A percentile compares a stretch with the other conserved stretches of the same genome.
phyloP scores from a whole-genome alignment of 176 grass and related monocot genomes.

The Thinopyrum elongatum region DNA sequence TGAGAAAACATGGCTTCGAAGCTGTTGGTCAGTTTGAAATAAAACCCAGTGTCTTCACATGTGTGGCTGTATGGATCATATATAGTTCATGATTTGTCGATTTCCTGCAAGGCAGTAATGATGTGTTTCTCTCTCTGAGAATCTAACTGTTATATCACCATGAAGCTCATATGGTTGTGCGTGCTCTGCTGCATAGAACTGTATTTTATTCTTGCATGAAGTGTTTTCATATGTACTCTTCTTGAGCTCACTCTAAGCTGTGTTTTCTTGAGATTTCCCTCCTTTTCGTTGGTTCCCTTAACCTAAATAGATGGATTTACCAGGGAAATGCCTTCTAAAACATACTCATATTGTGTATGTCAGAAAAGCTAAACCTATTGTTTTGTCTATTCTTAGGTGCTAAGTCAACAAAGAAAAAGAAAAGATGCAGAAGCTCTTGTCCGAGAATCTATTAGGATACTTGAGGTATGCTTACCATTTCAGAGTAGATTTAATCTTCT shows the following conservation, averaged over 20 bases:
- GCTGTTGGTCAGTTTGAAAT: too few species aligned
- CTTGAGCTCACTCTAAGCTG: background rate
- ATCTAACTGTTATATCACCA: background rate
- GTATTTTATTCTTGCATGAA: background rate
- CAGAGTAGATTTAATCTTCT: constrained; percentile 1
- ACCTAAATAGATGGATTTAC: background rate
- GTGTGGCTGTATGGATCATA: background rate
- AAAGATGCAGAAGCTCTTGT: constrained; percentile 68
- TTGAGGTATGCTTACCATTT: constrained; percentile 57
- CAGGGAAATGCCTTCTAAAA: background rate
- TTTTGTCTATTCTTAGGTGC: constrained; percentile 45
- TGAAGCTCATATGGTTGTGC: background rate
- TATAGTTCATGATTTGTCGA: background rate
- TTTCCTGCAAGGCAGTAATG: background rate
- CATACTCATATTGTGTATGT: background rate
- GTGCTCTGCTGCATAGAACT: background rate
- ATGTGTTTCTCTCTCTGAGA: background rate
- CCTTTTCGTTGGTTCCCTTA: background rate
- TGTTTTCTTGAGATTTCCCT: background rate
- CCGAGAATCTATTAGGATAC: constrained; percentile 80
- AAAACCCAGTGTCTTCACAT: too few species aligned
- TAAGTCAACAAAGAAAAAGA: constrained; percentile 66
- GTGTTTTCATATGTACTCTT: background rate
- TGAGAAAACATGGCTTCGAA: background rate
- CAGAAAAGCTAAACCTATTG: background rate